Base-by-base conservation (phyloP, 495 filamentous ascomycete species). In the Parathielavia hyrcaniae region DNA sequence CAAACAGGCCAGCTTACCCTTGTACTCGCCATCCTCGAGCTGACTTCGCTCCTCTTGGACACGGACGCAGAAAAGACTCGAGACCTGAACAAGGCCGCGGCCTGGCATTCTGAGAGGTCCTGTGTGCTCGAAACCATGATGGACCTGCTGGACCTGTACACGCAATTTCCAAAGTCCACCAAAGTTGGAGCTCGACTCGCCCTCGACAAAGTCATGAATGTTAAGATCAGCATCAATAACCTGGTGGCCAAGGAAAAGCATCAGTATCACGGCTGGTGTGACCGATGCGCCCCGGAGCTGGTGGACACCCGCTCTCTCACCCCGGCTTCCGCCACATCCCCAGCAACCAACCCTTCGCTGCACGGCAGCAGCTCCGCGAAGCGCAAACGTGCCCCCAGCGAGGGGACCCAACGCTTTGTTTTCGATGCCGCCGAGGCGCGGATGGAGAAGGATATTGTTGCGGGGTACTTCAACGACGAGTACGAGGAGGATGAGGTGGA, bases 321-420 rank as follows among this genome's bases (percentile, higher is more conserved):
- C 11, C 68, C 68, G 0, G 69, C 64, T 11, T 74, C 70, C 0
- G 69, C 68, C 4, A 67, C 63, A 3, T 77, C 73, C 10, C 71
- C 74, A 2, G 69, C 67, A 13, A 74, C 72, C 13, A 71, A 72
- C 30, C 65, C 64, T 44, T 61, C 67, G 12, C 46, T 61, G 36
- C 43, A 65, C 6, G 67, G 67, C 22, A 69, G 60, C 41, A 66
- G 76, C 34, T 71, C 70, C 17, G 65, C 67, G 26, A 73, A 73
- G 61, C 72, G 74, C 32, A 75, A 73, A n/a, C 58, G 66, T 17
- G 81, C 85, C 50, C 81, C 81, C 46, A 78, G 82, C 34, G 85
- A 90, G 22, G 87, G 86, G 10, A 95, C 95, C 1, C 80, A 93
- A 30, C 85, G 93, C 13, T 98, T 96, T 67, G 90, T 96, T 76